These are phyloP conservation scores for Lyophyllum decastes DNA, from an alignment of 768 basidiomycete genomes.

Conservation along the genomic window DNA sequence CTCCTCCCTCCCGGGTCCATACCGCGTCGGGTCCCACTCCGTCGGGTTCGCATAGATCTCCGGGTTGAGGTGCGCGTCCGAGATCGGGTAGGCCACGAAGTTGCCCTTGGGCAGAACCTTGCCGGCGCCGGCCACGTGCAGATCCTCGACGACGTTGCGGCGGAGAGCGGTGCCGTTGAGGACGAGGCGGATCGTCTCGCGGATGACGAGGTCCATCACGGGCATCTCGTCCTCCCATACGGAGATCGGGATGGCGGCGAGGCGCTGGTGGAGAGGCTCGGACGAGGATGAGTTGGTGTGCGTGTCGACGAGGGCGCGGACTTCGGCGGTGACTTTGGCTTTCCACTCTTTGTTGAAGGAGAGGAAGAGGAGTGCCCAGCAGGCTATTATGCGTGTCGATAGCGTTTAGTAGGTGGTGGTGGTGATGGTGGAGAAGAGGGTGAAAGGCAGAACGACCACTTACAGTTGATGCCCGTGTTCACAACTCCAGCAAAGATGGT, in stretches of 20 bases:
- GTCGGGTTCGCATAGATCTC: conserved; percentile 33
- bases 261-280: conserved; percentile 33
- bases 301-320: conserved; percentile 26
- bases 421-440: no score
- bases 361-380: conserved; percentile 36
- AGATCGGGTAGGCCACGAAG: conserved; percentile 34
- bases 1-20: conserved; percentile 29
- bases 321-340: conserved; percentile 25
- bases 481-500: conserved; percentile 37
- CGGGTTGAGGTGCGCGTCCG: conserved; percentile 33
- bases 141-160: conserved; percentile 30
- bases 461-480: conserved; percentile 36
- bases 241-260: conserved; percentile 32
- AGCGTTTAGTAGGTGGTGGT: no score
- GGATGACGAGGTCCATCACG: conserved; percentile 32
- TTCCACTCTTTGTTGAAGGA: conserved; percentile 34
- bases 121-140: conserved; percentile 17
- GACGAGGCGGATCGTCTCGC: conserved; percentile 39
- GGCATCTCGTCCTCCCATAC: conserved; percentile 44
- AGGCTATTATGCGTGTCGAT: conserved; percentile 25
- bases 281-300: conserved; percentile 23
- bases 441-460: conserved; percentile 12
- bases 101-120: conserved; percentile 27
- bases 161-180: conserved; percentile 30
- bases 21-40: conserved; percentile 36